These are phyloP conservation scores for Saprolegnia diclina DNA, from an alignment of 352 stramenopile species.

Conservation along the genomic window DNA sequence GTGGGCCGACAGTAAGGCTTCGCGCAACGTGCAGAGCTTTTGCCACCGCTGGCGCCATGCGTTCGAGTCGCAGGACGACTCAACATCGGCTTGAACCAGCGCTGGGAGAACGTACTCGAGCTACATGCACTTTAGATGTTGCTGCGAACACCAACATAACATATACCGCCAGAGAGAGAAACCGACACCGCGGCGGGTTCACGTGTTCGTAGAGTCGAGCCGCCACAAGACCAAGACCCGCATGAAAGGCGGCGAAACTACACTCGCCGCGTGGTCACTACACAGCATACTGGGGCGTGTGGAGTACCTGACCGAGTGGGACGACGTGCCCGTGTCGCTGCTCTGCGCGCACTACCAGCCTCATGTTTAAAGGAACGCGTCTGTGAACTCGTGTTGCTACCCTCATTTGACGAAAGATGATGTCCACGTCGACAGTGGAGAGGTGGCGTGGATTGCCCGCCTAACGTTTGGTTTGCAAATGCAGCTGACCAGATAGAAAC, in stretches of 20 bases:
- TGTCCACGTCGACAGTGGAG: conserved; percentile 6
- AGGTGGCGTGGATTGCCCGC: neutral
- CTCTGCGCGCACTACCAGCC: neutral
- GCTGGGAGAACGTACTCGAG: neutral
- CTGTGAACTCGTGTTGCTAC: neutral
- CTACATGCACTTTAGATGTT: too few relatives aligned
- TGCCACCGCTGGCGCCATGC: neutral
- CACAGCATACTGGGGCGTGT: neutral
- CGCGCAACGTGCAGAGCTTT: neutral
- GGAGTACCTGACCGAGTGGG: neutral
- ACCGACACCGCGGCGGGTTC: neutral
- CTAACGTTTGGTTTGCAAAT: neutral
- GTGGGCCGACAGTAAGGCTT: neutral
- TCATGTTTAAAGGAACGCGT: neutral
- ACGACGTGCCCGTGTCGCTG: neutral
- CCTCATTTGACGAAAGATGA: conserved; percentile 20
- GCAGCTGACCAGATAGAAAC: neutral
- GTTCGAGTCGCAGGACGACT: neutral
- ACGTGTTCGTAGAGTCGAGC: neutral
- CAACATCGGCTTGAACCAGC: neutral
- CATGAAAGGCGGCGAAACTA: conserved; percentile 10
- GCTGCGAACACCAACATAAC: neutral
- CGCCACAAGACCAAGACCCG: conserved; percentile 3
- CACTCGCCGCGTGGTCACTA: neutral
- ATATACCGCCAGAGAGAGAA: neutral